Conservation (phyloP, 306 rosid genomes). For the Hippophae rhamnoides region DNA sequence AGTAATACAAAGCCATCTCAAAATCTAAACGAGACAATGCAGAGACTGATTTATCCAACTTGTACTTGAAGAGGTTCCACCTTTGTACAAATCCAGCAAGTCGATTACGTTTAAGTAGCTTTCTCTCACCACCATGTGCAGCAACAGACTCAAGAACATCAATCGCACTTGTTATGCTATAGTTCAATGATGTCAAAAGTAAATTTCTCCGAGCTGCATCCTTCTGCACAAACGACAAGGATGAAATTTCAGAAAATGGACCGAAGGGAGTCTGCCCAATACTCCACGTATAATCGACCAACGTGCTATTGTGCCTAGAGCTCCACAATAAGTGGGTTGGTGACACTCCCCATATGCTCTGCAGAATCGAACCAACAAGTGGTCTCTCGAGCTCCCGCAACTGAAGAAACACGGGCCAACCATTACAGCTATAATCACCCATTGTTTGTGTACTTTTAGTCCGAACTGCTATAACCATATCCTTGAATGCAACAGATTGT, state of each 20-base stretch:
- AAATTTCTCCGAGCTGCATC: slow-evolving; percentile 85
- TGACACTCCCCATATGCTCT: slow-evolving; percentile 99
- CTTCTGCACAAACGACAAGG: slow-evolving; percentile 83
- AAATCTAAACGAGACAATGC: slow-evolving; percentile 77
- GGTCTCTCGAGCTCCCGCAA: slow-evolving; percentile 79
- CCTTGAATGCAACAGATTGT: slow-evolving; percentile 82
- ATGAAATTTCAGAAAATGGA: slow-evolving; percentile 63
- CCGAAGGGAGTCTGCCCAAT: slow-evolving; percentile 93
- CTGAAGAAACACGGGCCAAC: slow-evolving; percentile 64
- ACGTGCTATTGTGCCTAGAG: slow-evolving; percentile 70
- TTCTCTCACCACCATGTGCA: slow-evolving; percentile 74
- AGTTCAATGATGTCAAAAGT: slow-evolving; percentile 68
- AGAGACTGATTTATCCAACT: slow-evolving; percentile 85
- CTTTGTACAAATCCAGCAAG: slow-evolving; percentile 64
- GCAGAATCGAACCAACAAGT: slow-evolving; percentile 80
- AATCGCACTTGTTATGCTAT: slow-evolving; percentile 49
- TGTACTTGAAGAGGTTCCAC: slow-evolving; percentile 78
- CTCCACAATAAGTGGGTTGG: slow-evolving; percentile 88
- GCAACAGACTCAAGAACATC: slow-evolving; percentile 63
- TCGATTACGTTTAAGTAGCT: slow-evolving; percentile 63
- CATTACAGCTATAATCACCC: slow-evolving; percentile 89
- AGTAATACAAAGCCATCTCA: slow-evolving; percentile 71
- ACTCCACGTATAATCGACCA: slow-evolving; percentile 97
- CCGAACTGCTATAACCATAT: slow-evolving; percentile 92
- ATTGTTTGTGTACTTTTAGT: slow-evolving; percentile 77